Base-by-base conservation (phyloP, 345 rosid species). In the Eucalyptus marginata region DNA sequence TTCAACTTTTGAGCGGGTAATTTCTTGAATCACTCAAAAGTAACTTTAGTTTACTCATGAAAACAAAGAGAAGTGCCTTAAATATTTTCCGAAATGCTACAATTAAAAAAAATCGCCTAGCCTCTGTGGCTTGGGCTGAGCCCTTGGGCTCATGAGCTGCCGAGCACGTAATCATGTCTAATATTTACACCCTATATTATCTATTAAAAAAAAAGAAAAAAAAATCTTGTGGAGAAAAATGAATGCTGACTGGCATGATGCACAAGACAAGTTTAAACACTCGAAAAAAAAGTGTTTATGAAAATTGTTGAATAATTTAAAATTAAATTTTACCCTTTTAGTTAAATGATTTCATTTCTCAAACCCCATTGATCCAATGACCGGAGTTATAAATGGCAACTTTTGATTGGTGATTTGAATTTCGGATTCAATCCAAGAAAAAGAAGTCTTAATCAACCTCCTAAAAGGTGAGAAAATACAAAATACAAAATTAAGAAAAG, bases 161-260 rank as follows among this genome's bases (percentile, higher is more conserved):
- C 13, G 24, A 24, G 0, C 13, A 1, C 29, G 0, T 56, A 24
- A 24, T 56, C 6, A 56, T 0, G 3, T 56, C 3, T 1, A 56
- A 2, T 24, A 56, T 56, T 56, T 56, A 24, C 29, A 56, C 3
- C 62, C 0, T 0, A 1, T 22, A 56, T 24, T 56, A 56, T 20
- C 8, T 4, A 56, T 5, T 15, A 15, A 56, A 24, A 56, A 9
- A 20, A 43, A 6, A 0, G 1, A 1, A 9, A 56, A 54, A 56
- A 56, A 22, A 7, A 7, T 20, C 25, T 56, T 24, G 5, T 8
- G 27, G 5, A 56, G 29, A 24, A 56, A 17, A 51, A 51, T 51
- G 8, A 16, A 18, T 18, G 10, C 2, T 18, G 2, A 52, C 1
- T 18, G 0, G 10, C 56, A 52, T 18, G 24, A 52, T 16, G 24